Conservation (phyloP, 345 rosid species). For the Corchorus olitorius region DNA sequence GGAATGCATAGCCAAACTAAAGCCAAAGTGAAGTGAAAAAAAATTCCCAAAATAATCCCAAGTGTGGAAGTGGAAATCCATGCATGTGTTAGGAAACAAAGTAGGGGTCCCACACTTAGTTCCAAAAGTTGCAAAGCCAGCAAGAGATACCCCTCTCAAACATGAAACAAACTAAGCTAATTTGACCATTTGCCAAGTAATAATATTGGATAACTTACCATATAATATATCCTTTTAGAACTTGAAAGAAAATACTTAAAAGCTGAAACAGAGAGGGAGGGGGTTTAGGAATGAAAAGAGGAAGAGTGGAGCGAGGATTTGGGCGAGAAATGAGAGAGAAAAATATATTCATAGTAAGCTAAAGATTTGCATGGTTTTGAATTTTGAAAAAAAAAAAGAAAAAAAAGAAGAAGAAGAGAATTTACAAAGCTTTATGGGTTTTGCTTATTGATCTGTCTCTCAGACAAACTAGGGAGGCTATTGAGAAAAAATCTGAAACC, state of each 20-base stretch:
- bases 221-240: constrained; percentile 3
- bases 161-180: constrained; percentile 3
- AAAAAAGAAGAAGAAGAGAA: not conserved
- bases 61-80: constrained; percentile 12
- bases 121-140: constrained; percentile 23
- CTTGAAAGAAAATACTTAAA: constrained; percentile 9
- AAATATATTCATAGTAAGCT: constrained; percentile 14
- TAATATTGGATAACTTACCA: constrained; percentile 13
- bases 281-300: constrained; percentile 39
- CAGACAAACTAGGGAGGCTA: constrained; percentile 36
- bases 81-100: constrained; percentile 18
- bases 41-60: not conserved
- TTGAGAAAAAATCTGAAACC: constrained; percentile 35
- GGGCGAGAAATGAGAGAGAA: constrained; percentile 36
- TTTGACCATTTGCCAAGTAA: constrained; percentile 22
- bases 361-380: constrained; percentile 37
- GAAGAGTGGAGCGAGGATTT: constrained; percentile 52
- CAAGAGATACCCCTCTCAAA: constrained; percentile 13
- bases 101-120: constrained; percentile 11
- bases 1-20: not conserved
- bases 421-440: not conserved
- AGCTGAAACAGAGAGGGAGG: constrained; percentile 26
- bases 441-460: constrained; percentile 29
- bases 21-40: not conserved
- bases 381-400: constrained; percentile 16